phyloP scores from a whole-genome alignment of 1,284 basidiomycete species.

The Rhodotorula sp. region DNA sequence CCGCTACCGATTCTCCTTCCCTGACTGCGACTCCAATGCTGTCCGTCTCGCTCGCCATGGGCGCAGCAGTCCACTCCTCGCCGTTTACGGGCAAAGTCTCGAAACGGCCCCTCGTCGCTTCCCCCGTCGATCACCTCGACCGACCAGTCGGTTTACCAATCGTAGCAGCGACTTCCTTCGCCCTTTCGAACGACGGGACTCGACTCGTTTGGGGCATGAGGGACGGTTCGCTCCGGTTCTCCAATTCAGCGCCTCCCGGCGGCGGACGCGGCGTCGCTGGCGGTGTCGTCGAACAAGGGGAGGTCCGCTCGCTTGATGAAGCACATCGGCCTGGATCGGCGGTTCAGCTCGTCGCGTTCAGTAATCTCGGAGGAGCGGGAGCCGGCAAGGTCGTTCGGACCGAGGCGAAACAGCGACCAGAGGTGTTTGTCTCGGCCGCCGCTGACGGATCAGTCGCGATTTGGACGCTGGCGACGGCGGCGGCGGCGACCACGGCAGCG shows the following conservation, averaged over 20 bases:
- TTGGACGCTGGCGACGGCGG: constrained; percentile 21
- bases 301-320: constrained; percentile 1
- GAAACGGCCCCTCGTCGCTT: constrained; percentile 33
- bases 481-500: background rate
- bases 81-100: constrained; percentile 42
- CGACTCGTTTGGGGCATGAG: constrained; percentile 41
- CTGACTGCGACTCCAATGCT: constrained; percentile 19
- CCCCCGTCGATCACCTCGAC: constrained; percentile 38
- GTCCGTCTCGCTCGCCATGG: constrained; percentile 33
- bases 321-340: constrained; percentile 21
- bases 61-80: constrained; percentile 36
- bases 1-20: constrained; percentile 3
- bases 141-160: constrained; percentile 25
- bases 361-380: constrained; percentile 1
- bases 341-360: constrained; percentile 20
- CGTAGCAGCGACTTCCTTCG: constrained; percentile 22
- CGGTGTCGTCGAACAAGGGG: constrained; percentile 17
- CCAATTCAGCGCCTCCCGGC: background rate
- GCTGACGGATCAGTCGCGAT: constrained; percentile 33
- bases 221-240: constrained; percentile 36
- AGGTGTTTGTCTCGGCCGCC: constrained; percentile 28
- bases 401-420: constrained; percentile 9
- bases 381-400: background rate
- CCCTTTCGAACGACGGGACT: constrained; percentile 30
- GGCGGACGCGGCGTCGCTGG: constrained; percentile 5